Conservation (phyloP, 169 alveolate species). For the Cyclospora cayetanensis region DNA sequence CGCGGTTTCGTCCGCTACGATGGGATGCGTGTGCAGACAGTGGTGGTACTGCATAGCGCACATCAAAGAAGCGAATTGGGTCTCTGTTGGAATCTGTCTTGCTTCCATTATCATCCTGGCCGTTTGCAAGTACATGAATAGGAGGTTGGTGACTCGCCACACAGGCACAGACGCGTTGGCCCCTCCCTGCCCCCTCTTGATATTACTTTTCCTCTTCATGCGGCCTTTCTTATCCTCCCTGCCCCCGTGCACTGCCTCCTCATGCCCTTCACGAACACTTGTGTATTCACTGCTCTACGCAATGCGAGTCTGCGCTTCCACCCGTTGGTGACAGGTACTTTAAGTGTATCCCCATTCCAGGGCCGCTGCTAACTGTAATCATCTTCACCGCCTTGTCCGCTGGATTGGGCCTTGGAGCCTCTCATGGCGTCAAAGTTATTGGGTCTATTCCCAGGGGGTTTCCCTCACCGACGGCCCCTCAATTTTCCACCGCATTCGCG, state of each 20-base stretch:
- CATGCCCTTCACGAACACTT: background rate
- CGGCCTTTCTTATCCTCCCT: no score
- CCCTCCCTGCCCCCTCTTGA: no score
- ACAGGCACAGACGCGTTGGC: no score
- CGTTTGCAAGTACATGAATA: conserved; percentile 35
- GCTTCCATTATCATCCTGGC: conserved; percentile 57
- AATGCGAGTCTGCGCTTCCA: background rate
- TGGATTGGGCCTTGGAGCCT: conserved; percentile 6
- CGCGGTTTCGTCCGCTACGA: background rate
- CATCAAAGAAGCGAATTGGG: conserved; percentile 60
- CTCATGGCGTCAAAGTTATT: conserved; percentile 37
- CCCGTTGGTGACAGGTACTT: conserved; percentile 44
- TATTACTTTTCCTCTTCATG: no score
- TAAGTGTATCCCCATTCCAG: conserved; percentile 67
- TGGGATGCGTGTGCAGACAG: conserved; percentile 62
- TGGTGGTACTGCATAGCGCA: conserved; percentile 73
- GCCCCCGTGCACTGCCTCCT: no score
- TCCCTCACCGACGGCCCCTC: conserved; percentile 61
- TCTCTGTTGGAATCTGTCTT: conserved; percentile 61
- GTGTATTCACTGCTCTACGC: background rate
- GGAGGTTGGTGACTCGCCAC: background rate
- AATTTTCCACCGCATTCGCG: conserved; percentile 50
- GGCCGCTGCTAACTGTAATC: conserved; percentile 58
- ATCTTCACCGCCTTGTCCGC: conserved; percentile 62
- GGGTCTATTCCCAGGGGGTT: conserved; percentile 71